These are phyloP conservation scores for Backusella sp. DNA, from an alignment of 192 early-diverging fungal species.

Conservation along the genomic window DNA sequence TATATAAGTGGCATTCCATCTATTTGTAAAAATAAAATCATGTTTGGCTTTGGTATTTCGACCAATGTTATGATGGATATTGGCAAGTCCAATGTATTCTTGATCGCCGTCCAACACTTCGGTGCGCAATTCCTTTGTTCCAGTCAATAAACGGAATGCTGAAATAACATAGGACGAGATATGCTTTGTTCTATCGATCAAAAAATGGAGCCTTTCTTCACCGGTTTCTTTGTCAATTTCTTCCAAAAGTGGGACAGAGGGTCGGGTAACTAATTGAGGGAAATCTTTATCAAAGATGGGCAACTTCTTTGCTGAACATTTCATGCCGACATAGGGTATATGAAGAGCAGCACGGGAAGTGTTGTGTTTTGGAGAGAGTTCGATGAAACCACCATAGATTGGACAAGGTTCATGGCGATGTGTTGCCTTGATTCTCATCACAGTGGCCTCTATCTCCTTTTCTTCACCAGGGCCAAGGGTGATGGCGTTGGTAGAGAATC, in stretches of 20 bases:
- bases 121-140: constrained; percentile 18
- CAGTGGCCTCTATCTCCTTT: neutral
- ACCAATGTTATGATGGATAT: constrained; percentile 7
- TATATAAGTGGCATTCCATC: constrained; percentile 27
- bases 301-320: constrained; percentile 38
- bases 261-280: constrained; percentile 8
- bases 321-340: constrained; percentile 47
- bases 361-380: constrained; percentile 27
- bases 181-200: constrained; percentile 5
- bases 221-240: neutral
- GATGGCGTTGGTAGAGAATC: neutral
- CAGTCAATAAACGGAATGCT: constrained; percentile 25
- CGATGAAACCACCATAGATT: constrained; percentile 48
- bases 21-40: neutral
- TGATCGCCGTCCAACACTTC: constrained; percentile 18
- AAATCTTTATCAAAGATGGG: constrained; percentile 40
- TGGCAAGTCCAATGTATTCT: constrained; percentile 3
- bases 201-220: neutral
- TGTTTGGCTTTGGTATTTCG: constrained; percentile 13
- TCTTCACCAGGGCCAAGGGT: constrained; percentile 15
- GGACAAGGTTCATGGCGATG: constrained; percentile 23
- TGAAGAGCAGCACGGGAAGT: constrained; percentile 20
- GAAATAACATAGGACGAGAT: neutral
- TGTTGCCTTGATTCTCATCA: constrained; percentile 10
- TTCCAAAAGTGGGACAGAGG: neutral